Percentiles rank a stretch among this genome's conserved stretches.
These are phyloP conservation scores for Pestalotiopsis sp. DNA, from an alignment of 2,329 filamentous ascomycete genomes.

Conservation along the genomic window DNA sequence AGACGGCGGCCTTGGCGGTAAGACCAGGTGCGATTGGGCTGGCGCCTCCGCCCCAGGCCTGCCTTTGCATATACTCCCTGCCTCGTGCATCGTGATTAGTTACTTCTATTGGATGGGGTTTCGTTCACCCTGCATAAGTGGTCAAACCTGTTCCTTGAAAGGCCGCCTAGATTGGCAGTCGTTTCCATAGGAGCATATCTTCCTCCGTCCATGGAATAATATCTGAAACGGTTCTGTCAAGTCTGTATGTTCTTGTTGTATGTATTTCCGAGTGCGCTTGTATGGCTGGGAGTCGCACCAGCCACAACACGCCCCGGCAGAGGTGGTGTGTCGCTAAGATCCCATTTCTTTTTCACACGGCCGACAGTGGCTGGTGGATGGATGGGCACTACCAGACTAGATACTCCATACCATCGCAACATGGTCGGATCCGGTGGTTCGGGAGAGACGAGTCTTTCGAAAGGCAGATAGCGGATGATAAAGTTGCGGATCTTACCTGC, in stretches of 20 bases:
- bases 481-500: not conserved
- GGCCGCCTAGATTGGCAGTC: constrained; percentile 8
- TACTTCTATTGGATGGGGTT: not conserved
- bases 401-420: not conserved
- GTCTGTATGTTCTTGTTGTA: not conserved
- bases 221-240: constrained; percentile 8
- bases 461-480: not conserved
- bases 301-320: not conserved
- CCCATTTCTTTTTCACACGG: not conserved
- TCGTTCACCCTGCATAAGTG: not conserved
- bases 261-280: not conserved
- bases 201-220: constrained; percentile 1
- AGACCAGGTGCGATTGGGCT: not conserved
- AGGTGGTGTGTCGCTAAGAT: not conserved
- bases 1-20: not conserved
- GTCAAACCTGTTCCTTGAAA: not conserved
- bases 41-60: not conserved
- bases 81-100: constrained; percentile 5
- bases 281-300: not conserved
- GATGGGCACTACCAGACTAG: not conserved
- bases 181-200: constrained; percentile 2
- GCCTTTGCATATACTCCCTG: constrained; percentile 3
- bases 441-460: not conserved
- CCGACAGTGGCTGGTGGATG: not conserved
- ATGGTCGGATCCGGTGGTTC: not conserved